Conservation (phyloP, 108 stramenopile species). For the Poteriospumella lacustris region DNA sequence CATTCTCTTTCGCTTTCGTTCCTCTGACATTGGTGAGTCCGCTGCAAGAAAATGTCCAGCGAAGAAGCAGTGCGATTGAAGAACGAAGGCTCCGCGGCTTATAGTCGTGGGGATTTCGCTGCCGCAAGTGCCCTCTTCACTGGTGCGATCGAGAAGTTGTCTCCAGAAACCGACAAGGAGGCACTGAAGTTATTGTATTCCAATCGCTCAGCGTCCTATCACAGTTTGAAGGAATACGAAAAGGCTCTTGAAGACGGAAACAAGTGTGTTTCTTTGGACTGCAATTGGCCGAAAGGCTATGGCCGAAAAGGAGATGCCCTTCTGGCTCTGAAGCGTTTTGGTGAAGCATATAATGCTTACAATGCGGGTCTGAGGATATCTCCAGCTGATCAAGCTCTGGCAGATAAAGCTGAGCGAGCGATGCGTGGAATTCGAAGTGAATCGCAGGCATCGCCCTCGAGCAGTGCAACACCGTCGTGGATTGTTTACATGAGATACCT, state of each 20-base stretch:
- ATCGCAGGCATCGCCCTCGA: too few relatives aligned
- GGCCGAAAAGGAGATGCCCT: slow-evolving; percentile 23
- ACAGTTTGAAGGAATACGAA: background rate
- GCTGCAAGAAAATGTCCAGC: too few relatives aligned
- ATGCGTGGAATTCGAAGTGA: background rate
- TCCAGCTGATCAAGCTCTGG: background rate
- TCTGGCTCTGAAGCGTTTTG: background rate
- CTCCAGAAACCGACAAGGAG: background rate
- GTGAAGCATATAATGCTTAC: slow-evolving; percentile 24
- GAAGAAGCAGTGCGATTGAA: background rate
- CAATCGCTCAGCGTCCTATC: slow-evolving; percentile 22
- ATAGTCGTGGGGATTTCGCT: background rate
- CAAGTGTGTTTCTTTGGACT: slow-evolving; percentile 1
- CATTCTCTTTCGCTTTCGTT: too few relatives aligned
- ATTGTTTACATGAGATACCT: too few relatives aligned
- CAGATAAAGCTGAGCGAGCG: background rate
- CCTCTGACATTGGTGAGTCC: too few relatives aligned
- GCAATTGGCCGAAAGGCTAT: slow-evolving; percentile 26
- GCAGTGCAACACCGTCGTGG: too few relatives aligned
- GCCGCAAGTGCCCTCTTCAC: slow-evolving; percentile 4
- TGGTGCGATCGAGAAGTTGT: background rate
- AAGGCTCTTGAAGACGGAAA: background rate
- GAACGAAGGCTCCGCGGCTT: background rate
- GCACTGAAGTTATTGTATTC: background rate
- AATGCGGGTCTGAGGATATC: background rate